Percentiles rank a stretch among this genome's conserved stretches.
Evolutionary conservation across 495 filamentous ascomycete genomes (phyloP).

Genomic region (Xanthoparmelia taractica): DNA sequence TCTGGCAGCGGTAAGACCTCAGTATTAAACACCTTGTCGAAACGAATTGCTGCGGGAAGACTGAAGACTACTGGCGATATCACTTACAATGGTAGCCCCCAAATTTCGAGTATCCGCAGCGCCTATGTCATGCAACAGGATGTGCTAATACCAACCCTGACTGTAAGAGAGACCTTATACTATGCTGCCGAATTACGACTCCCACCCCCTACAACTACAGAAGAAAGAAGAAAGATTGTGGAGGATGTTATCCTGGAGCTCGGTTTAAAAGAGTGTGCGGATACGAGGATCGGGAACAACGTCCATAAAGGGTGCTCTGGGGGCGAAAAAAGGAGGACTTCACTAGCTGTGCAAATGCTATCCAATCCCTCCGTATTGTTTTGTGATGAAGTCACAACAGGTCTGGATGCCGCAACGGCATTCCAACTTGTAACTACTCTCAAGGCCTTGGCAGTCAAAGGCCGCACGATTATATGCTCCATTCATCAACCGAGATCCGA

Average conservation of each 20-base stretch:
- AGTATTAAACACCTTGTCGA: conserved; percentile 60
- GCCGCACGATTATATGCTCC: conserved; percentile 62
- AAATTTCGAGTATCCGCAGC: conserved; percentile 48
- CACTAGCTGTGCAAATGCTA: conserved; percentile 67
- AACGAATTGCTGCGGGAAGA: conserved; percentile 49
- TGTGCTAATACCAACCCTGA: conserved; percentile 59
- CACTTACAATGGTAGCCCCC: conserved; percentile 48
- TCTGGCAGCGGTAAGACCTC: conserved; percentile 70
- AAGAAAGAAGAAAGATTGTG: conserved; percentile 52
- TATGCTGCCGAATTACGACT: conserved; percentile 66
- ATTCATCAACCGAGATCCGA: conserved; percentile 70
- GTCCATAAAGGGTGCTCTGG: conserved; percentile 67
- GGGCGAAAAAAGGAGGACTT: conserved; percentile 65
- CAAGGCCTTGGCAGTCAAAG: conserved; percentile 55
- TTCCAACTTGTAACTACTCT: conserved; percentile 62
- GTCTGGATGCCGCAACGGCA: conserved; percentile 67
- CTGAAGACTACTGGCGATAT: conserved; percentile 46
- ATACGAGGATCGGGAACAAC: conserved; percentile 61
- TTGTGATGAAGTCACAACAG: conserved; percentile 69
- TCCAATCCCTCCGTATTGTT: conserved; percentile 69
- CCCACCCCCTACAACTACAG: conserved; percentile 49
- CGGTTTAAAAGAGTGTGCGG: conserved; percentile 63
- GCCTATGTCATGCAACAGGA: conserved; percentile 76
- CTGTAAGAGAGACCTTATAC: conserved; percentile 62
- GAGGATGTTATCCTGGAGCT: conserved; percentile 68